These are phyloP conservation scores for Colletotrichum sp. DNA, from an alignment of 2,329 filamentous ascomycete species.

Conservation along the genomic window DNA sequence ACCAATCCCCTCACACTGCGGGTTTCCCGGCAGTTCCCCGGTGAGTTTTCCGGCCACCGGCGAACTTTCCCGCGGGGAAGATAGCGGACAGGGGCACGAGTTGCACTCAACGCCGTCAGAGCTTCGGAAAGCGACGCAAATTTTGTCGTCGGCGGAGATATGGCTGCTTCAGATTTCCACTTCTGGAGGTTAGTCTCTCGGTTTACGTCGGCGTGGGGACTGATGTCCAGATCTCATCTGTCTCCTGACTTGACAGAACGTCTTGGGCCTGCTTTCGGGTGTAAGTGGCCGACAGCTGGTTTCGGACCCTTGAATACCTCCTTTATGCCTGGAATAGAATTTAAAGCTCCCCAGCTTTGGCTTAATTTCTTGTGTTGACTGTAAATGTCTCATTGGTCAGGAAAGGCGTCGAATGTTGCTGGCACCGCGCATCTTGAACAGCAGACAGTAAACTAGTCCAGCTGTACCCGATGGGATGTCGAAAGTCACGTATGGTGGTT, in stretches of 20 bases:
- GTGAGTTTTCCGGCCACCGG: background rate
- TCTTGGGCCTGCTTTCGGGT: background rate
- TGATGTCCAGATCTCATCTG: background rate
- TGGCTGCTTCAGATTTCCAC: background rate
- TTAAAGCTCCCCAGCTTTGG: too few species aligned
- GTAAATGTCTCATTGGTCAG: too few species aligned
- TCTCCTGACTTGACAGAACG: background rate
- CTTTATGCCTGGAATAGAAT: too few species aligned
- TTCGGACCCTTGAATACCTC: background rate
- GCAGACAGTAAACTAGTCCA: too few species aligned
- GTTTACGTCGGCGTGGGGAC: background rate
- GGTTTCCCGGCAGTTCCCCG: background rate
- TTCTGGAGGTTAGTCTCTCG: fast-evolving
- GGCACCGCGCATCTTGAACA: too few species aligned
- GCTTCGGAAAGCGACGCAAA: background rate
- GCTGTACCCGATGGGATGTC: too few species aligned
- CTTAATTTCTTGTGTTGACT: too few species aligned
- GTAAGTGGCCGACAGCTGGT: background rate
- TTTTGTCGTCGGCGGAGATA: background rate
- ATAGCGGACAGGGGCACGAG: background rate
- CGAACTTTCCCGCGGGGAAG: background rate
- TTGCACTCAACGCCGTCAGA: background rate
- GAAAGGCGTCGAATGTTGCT: too few species aligned
- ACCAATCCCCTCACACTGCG: fast-evolving
- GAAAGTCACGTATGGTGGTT: too few species aligned